phyloP scores from a whole-genome alignment of 2,329 filamentous ascomycete genomes.

The Plectosphaerella cucumerina region DNA sequence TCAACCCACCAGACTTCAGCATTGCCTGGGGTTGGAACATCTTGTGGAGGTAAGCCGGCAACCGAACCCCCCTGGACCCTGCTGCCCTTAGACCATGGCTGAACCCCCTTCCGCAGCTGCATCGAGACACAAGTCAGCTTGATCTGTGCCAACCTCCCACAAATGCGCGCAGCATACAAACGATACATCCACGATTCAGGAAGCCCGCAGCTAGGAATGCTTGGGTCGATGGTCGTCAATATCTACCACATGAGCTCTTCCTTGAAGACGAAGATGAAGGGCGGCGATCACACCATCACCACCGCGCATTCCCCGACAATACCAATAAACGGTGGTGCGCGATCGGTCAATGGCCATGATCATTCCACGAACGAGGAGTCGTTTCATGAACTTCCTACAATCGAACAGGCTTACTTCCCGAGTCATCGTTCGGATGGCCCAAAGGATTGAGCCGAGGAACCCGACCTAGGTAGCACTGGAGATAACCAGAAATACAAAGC shows the following conservation, averaged over 20 bases:
- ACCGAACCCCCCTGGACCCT: not conserved
- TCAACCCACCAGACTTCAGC: not conserved
- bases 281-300: not conserved
- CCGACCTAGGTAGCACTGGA: no score
- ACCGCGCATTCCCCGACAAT: not conserved
- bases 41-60: not conserved
- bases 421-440: not conserved
- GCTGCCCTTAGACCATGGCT: not conserved
- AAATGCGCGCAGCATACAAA: not conserved
- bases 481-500: no score
- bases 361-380: not conserved
- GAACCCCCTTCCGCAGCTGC: not conserved
- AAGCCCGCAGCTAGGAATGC: not conserved
- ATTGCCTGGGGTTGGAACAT: not conserved
- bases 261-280: not conserved
- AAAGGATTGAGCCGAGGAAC: not conserved
- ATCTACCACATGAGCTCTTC: not conserved
- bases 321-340: not conserved
- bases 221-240: not conserved
- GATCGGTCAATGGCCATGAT: not conserved
- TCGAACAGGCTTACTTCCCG: not conserved
- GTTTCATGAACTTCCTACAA: not conserved
- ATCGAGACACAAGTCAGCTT: not conserved
- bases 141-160: not conserved
- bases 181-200: not conserved